Conservation (phyloP, 2,329 filamentous ascomycete species). For the Rutstroemia sydowiana region DNA sequence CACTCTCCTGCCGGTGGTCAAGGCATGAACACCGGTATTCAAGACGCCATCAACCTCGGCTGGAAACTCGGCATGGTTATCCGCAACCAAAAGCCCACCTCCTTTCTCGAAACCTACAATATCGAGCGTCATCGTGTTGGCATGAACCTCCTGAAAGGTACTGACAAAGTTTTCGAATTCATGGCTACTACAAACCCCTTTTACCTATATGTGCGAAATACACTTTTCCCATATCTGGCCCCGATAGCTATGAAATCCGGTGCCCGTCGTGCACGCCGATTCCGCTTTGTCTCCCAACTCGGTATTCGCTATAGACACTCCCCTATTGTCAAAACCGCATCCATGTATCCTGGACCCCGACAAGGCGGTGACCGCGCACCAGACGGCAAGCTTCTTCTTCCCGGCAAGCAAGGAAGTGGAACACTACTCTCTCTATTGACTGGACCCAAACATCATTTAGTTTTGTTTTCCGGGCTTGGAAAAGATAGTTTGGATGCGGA, state of each 20-base stretch:
- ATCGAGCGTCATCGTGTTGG: slow-evolving; percentile 41
- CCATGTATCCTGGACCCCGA: slow-evolving; percentile 30
- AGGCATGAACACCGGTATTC: slow-evolving; percentile 34
- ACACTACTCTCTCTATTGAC: slow-evolving; percentile 26
- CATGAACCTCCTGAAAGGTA: slow-evolving; percentile 34
- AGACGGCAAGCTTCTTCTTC: slow-evolving; percentile 29
- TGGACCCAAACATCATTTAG: slow-evolving; percentile 26
- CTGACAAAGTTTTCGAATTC: slow-evolving; percentile 36
- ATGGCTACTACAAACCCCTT: slow-evolving; percentile 32
- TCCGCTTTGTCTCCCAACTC: slow-evolving; percentile 36
- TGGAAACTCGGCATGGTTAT: slow-evolving; percentile 29
- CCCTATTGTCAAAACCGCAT: slow-evolving; percentile 30
- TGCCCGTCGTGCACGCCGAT: slow-evolving; percentile 18
- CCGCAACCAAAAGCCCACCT: slow-evolving; percentile 30
- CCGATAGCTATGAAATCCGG: slow-evolving; percentile 29
- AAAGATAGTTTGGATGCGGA: slow-evolving; percentile 10
- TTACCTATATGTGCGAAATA: slow-evolving; percentile 33
- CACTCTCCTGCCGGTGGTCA: slow-evolving; percentile 33
- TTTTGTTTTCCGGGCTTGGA: slow-evolving; percentile 29
- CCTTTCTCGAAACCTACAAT: slow-evolving; percentile 41
- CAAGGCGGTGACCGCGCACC: slow-evolving; percentile 41
- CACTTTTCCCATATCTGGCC: slow-evolving; percentile 34
- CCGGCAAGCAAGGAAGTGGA: slow-evolving; percentile 10
- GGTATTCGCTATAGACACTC: slow-evolving; percentile 37
- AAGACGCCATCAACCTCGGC: slow-evolving; percentile 31